phyloP scores from a whole-genome alignment of 441 rosid species.

The Melastoma candidum region DNA sequence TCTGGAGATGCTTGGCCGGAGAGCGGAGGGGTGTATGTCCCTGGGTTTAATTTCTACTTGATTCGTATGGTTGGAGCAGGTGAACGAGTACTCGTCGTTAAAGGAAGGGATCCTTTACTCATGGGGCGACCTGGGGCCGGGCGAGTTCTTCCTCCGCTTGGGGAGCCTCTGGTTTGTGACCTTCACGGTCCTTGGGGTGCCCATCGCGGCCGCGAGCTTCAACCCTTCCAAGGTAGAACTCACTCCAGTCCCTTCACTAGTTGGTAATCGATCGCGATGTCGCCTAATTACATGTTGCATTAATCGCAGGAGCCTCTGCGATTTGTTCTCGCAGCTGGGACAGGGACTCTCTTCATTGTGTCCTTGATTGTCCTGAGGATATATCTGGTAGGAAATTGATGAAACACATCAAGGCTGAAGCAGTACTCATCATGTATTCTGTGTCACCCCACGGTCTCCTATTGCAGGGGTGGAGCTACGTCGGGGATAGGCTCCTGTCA shows the following conservation, averaged over 20 bases:
- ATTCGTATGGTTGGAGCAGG: constrained; percentile 28
- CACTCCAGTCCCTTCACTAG: constrained; percentile 1
- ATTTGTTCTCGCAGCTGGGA: constrained; percentile 83
- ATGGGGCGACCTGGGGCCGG: constrained; percentile 77
- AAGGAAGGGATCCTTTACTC: constrained; percentile 77
- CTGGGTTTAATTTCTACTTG: not conserved
- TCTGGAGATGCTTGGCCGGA: not conserved
- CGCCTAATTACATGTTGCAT: not conserved
- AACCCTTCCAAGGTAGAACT: constrained; percentile 62
- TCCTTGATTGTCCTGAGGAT: constrained; percentile 72
- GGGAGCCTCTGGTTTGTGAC: constrained; percentile 80
- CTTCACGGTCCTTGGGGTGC: constrained; percentile 75
- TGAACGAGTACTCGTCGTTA: constrained; percentile 76
- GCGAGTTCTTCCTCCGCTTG: constrained; percentile 57
- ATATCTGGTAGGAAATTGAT: constrained; percentile 48
- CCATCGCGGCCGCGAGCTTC: constrained; percentile 91
- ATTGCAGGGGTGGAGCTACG: constrained; percentile 89
- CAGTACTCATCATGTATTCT: not conserved
- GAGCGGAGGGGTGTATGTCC: not conserved
- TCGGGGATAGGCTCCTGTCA: constrained; percentile 90
- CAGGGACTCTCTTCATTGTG: constrained; percentile 80
- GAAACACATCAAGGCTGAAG: too few species aligned
- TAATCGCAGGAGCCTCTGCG: constrained; percentile 71
- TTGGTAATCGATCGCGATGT: not conserved
- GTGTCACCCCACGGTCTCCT: not conserved